These are phyloP conservation scores for Panicum miliaceum DNA, from an alignment of 176 grass and related monocot genomes.

Conservation along the genomic window DNA sequence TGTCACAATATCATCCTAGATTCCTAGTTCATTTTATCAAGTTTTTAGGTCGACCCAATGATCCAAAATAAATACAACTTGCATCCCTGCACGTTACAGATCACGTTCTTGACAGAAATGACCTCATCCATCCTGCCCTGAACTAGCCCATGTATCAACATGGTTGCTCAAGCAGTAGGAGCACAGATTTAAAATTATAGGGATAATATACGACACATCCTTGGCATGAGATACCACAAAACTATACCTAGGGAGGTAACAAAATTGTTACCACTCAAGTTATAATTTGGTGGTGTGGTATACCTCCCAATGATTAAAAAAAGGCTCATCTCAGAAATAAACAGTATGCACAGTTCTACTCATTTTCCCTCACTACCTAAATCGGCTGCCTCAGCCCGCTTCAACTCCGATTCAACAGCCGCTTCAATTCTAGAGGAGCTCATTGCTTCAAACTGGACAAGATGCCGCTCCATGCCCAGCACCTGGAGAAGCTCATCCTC, in stretches of 20 bases:
- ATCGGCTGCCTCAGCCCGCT: slow-evolving; percentile 11
- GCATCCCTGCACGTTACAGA: no score
- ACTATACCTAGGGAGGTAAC: not conserved
- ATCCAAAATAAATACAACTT: no score
- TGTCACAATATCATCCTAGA: no score
- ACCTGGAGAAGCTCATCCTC: slow-evolving; percentile 68
- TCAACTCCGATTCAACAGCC: slow-evolving; percentile 10
- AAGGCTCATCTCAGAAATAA: not conserved
- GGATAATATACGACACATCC: not conserved
- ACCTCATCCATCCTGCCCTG: not conserved
- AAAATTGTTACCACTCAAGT: not conserved
- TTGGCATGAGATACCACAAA: no score
- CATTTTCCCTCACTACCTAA: not conserved
- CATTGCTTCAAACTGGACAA: slow-evolving; percentile 54
- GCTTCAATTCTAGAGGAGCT: slow-evolving; percentile 40
- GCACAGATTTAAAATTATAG: not conserved
- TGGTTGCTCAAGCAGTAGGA: no score
- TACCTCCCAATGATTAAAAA: not conserved
- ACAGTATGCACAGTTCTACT: not conserved
- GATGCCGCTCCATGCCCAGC: slow-evolving; percentile 55
- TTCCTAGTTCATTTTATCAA: no score
- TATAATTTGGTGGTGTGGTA: not conserved
- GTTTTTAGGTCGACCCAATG: no score
- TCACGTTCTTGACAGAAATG: not conserved
- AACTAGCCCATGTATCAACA: not conserved